Base-by-base conservation (phyloP, 2,329 filamentous ascomycete species). In the Xylaria digitata region DNA sequence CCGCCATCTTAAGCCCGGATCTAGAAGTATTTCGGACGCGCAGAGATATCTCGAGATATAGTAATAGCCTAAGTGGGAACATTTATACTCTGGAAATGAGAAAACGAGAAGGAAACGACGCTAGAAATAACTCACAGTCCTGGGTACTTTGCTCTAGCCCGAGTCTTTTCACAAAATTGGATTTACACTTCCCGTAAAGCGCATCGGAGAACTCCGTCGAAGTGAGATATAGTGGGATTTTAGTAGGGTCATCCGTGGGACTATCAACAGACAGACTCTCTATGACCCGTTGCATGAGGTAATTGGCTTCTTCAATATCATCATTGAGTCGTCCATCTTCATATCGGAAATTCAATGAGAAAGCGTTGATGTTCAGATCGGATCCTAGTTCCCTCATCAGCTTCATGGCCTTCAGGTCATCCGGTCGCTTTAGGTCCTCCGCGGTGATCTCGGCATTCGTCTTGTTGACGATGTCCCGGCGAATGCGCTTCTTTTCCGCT, bases 341-440 rank as follows among this genome's bases (percentile, higher is more conserved):
- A 48, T 82, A 68, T 2, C 77, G 75, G 75, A 81, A 85, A 66
- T 85, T 85, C 30, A 81, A 70, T 0, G 80, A 74, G 56, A 84
- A 82, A 6, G 79, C 78, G 64, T 84, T 83, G 70, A 85, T 83
- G 69, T 82, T 84, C 7, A 82, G 73, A n/a, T 84, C 82, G 0
- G 81, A 82, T 0, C 82, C 82, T 0, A 84, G 67, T 0, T 77
- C 74, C 0, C 79, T 75, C 32, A 85, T 77, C 0, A 83, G 72
- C 5, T 75, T 72, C 70, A 82, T 78, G 0, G 79, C 78, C 21
- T 80, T 77, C 2, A 72, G 60, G 1, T 76, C 73, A 1, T 71
- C 67, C 0, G 73, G 74, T 2, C 73, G 74, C 17, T 48, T 65
- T 15, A 46, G 69, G 42, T 77, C 73, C 3, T 77, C 77, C 0